Evolutionary conservation across 257 asterid species (phyloP), one percentile per base, ranked within the genome.

Genomic region (Scutellaria galericulata): DNA sequence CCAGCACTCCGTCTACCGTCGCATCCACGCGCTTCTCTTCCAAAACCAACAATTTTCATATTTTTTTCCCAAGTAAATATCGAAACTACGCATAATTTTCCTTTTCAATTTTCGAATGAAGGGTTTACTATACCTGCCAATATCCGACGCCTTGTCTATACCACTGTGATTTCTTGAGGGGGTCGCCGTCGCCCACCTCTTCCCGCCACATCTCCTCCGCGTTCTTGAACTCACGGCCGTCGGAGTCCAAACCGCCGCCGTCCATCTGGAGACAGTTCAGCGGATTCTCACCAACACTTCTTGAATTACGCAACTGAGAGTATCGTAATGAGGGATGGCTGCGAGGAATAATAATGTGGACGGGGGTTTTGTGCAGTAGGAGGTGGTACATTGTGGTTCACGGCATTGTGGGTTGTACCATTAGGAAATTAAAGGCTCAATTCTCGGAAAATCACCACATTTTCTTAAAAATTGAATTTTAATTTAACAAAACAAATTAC

Each of bases 131-230:
- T 83, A 89, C 98, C 84, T 95, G 80, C 98, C 98, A 92, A 81
- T 90, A 95, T 80, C 82, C 76, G 52, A 95, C 93, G 70, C 96
- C 99, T 55, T 87, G 78, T 15, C 77, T 69, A 81, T 93, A 90
- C 98, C 98, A 93, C 74, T 83, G 83, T 9, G 91, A 80, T 79
- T 89, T 93, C 84, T 87, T 90, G 66, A 78, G 78, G 47, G 85
- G 85, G 72, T 87, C 95, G 27, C 74, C 81, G 72, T 82, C 82
- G 9, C 97, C 97, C 58, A 90, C 86, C 77, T 87, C 88, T 83
- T 87, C 98, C 73, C 85, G 85, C 98, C 98, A 93, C 97, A 93
- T 93, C 85, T 93, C 96, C 45, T 82, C 88, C 52, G 95, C 88
- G 79, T 78, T 93, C 55, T 58, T 80, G 82, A 89, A 93, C 59